Base-by-base conservation (phyloP, 192 early-diverging fungal genomes). In the Backusella morwellensis region DNA sequence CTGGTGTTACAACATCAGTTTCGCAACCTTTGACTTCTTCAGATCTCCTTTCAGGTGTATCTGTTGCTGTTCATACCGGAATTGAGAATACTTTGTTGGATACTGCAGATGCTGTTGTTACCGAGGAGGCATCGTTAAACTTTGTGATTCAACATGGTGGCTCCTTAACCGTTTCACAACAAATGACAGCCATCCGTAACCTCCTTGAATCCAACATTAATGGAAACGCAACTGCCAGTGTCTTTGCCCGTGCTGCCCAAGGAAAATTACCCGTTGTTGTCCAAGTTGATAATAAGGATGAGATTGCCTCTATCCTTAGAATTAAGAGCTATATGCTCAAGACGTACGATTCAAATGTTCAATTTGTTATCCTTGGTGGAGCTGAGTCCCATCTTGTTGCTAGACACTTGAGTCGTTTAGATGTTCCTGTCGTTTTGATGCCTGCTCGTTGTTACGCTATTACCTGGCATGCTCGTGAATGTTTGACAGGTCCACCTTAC, bases 341-440 rank as follows among this genome's bases (percentile, higher is more conserved):
- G 15, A 38, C 63, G 7, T 41, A 36, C 8, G 42, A 72, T n/a
- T 34, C 63, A 15, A 80, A 85, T 34, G 69, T 87, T 52, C 76
- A 78, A 35, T 70, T 91, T 12, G 77, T 89, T 4, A 82, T 95
- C n/a, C 42, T 91, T 2, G 89, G 92, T 36, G 92, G 90, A 9
- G 82, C 82, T 15, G 94, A 94, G 79, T 91, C 94, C 15, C 86
- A 89, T 83, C 78, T 90, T 6, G 85, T 93, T 17, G 92, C 92
- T 2, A 79, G 80, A 1, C 80, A 92, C 70, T 77, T 94, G 8
- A 84, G 86, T 12, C 70, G 76, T 34, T 75, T 77, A 7, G 71
- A 89, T 14, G 85, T 93, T n/a, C 84, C 91, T 29, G 92, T 95
- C 1, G 79, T 94, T 26, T 75, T 95, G 26, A 63, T 69, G 4